Conservation (phyloP, 2,329 filamentous ascomycete genomes). For the Cladosporium colombiae region DNA sequence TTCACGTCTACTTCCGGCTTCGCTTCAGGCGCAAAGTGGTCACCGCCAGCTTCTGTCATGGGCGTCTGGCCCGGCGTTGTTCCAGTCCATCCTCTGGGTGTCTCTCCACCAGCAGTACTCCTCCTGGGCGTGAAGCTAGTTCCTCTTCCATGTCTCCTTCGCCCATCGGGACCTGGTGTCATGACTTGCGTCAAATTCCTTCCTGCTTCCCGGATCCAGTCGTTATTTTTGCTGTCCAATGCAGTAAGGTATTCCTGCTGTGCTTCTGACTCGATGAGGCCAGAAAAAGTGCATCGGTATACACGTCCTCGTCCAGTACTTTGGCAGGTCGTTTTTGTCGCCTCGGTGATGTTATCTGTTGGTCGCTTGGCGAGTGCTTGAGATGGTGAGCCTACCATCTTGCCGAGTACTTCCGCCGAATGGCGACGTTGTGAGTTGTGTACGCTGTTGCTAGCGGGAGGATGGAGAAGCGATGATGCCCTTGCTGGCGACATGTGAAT, state of each 20-base stretch:
- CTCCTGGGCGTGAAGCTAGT: conserved; percentile 39
- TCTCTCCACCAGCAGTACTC: conserved; percentile 25
- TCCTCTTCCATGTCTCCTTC: conserved; percentile 41
- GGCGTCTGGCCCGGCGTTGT: conserved; percentile 68
- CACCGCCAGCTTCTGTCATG: conserved; percentile 32
- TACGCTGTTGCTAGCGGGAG: background rate
- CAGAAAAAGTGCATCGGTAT: conserved; percentile 86
- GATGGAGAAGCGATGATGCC: background rate
- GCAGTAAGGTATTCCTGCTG: conserved; percentile 93
- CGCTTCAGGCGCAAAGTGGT: conserved; percentile 35
- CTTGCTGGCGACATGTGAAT: background rate
- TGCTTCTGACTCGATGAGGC: conserved; percentile 78
- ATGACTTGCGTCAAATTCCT: conserved; percentile 67
- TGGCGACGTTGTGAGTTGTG: background rate
- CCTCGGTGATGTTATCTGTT: conserved; percentile 72
- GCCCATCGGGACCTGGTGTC: conserved; percentile 67
- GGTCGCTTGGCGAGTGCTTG: conserved; percentile 66
- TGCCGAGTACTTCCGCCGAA: background rate
- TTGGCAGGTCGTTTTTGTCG: conserved; percentile 87
- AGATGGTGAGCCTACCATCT: conserved; percentile 38
- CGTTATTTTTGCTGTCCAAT: conserved; percentile 77
- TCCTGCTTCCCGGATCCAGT: conserved; percentile 83
- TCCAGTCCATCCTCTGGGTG: conserved; percentile 57
- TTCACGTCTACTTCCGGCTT: conserved; percentile 66
- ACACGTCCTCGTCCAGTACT: conserved; percentile 90